Percentiles rank a stretch among this genome's conserved stretches.
These are phyloP conservation scores for Mortierella claussenii DNA, from an alignment of 192 early-diverging fungal genomes.

Conservation along the genomic window DNA sequence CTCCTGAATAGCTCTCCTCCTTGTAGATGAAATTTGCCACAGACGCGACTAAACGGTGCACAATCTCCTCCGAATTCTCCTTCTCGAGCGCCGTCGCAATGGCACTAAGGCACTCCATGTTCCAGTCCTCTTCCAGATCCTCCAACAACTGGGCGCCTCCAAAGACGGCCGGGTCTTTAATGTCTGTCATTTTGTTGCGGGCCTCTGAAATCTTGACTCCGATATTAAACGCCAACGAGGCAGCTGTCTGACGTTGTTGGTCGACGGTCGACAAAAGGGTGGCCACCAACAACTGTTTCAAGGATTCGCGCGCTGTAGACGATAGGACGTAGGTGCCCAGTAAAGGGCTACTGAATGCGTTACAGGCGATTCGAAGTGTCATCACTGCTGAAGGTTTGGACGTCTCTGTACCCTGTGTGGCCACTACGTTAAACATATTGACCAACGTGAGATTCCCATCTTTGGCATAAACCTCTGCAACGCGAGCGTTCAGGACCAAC, in stretches of 20 bases:
- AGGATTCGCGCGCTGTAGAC: constrained; percentile 60
- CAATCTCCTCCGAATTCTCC: constrained; percentile 67
- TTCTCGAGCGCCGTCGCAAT: constrained; percentile 68
- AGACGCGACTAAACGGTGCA: constrained; percentile 36
- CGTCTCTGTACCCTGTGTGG: constrained; percentile 20
- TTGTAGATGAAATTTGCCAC: constrained; percentile 47
- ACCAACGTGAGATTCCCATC: constrained; percentile 50
- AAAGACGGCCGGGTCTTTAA: constrained; percentile 42
- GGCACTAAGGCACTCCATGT: constrained; percentile 72
- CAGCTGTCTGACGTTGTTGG: constrained; percentile 68
- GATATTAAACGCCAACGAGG: constrained; percentile 77
- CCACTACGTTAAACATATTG: constrained; percentile 30
- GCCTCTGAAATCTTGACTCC: constrained; percentile 60
- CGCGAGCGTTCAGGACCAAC: constrained; percentile 57
- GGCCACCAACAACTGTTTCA: constrained; percentile 70
- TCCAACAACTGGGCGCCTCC: constrained; percentile 15
- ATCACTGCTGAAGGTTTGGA: constrained; percentile 66
- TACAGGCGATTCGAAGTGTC: constrained; percentile 74
- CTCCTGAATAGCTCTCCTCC: constrained; percentile 28
- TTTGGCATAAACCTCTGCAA: constrained; percentile 58
- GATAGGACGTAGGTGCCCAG: constrained; percentile 47
- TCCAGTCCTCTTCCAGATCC: constrained; percentile 74
- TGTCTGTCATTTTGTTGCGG: constrained; percentile 47
- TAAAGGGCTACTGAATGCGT: constrained; percentile 60
- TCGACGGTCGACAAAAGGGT: constrained; percentile 65